Base-by-base conservation (phyloP, 345 rosid species). In the Eucalyptus cladocalyx region DNA sequence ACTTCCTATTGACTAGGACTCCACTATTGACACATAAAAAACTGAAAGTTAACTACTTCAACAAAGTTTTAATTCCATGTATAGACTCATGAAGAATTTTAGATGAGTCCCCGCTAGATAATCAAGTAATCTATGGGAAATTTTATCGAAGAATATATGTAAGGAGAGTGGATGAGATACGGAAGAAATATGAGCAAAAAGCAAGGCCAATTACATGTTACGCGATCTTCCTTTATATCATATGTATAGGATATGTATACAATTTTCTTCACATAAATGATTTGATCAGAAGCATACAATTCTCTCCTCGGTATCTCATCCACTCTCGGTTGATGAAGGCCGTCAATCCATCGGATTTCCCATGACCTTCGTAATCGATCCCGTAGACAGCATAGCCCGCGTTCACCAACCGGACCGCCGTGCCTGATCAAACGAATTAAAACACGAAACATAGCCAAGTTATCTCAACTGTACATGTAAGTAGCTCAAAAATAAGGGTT, bases 331-430 rank as follows among this genome's bases (percentile, higher is more conserved):
- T 62, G 18, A 97, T 54, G 62, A 91, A 94, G 80, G 93, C 95
- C 13, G 89, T 42, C 83, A 95, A 67, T 37, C 99, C 99, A 4
- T 85, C 90, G 51, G 99, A 97, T 90, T 95, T 96, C 81, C 99
- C 99, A 87, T 97, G 99, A 6, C 99, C 98, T 93, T 95, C 96
- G 53, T 94, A 97, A 90, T 97, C 99, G 15, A 97, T 95, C 14
- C 96, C 99, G 51, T 95, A 94, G 10, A 95, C 94, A 11, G 92
- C 95, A 87, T 86, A 97, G 2, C 99, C 99, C 18, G 91, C 94
- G 5, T 93, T 92, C 58, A 92, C 96, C 26, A 97, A 92, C 86
- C 96, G 89, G 30, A 88, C 49, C 19, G 89, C 89, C 9, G 89
- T 88, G 80, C 89, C 89, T 88, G 87, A 40, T 53, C 42, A 47